Base-by-base conservation (phyloP, 1,284 basidiomycete species). In the Leccinum subrobustum region DNA sequence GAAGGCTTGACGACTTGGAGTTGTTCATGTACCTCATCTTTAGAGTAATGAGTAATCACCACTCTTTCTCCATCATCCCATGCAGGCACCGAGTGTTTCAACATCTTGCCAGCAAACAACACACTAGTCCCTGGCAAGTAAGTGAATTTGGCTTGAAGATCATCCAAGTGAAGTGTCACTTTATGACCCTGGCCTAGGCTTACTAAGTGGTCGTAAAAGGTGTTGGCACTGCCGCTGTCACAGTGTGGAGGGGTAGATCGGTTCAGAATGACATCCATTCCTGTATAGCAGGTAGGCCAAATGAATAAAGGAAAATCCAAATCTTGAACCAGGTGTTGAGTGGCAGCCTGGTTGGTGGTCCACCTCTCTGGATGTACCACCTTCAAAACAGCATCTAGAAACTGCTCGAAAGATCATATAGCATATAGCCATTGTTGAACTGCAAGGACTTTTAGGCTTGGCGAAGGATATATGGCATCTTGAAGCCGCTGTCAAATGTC, bases 1-100 rank as follows among this genome's bases (percentile, higher is more conserved):
- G 25, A 44, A 20, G 56, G 61, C 48, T 42, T 54, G 4, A n/a
- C 7, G 1, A 63, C 39, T 3, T 57, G 35, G 2, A 64, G 33
- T 7, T 8, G 6, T 9, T 64, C 33, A 54, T 55, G 63, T 3
- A 63, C 61, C 39, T 63, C 54, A 56, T 63, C 62, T 39, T 63
- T 63, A 8, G 54, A 31, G 35, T 63, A 64, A 33, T 64, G 58
- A 33, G 55, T 44, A 31, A 63, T 20, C 5, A 39, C 60, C 16
- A 62, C 42, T 20, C 61, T 57, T 23, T 63, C 52, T 4, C 60
- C 60, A 39, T 47, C 9, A 11, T 6, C 16, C 56, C 60, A 58
- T 8, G 5, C 4, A 29, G 51, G 54, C 6, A 62, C 52, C 0
- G 35, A 62, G 18, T 63, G 52, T 6, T 5, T 9, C 16, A 62